Percentiles rank a stretch among this genome's conserved stretches.
These are phyloP conservation scores for Pestalotiopsis sp. DNA, from an alignment of 2,329 filamentous ascomycete species.

Conservation along the genomic window DNA sequence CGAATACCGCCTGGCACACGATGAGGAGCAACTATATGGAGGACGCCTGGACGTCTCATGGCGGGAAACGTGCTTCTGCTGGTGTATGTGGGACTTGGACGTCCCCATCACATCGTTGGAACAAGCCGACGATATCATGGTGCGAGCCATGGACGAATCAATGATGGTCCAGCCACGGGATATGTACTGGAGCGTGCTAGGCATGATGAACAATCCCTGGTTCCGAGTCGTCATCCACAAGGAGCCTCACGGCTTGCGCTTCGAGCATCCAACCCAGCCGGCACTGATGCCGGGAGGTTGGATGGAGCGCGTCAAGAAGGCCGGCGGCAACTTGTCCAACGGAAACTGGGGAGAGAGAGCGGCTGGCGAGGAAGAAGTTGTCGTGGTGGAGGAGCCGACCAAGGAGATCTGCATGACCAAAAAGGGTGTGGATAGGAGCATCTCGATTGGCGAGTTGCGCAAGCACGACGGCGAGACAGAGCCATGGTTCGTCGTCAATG, in stretches of 20 bases:
- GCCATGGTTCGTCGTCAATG: conserved; percentile 88
- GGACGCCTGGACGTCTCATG: conserved; percentile 80
- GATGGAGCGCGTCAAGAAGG: conserved; percentile 91
- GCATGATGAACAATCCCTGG: conserved; percentile 99
- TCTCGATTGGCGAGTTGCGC: conserved; percentile 73
- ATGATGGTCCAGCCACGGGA: conserved; percentile 87
- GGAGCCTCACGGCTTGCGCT: conserved; percentile 66
- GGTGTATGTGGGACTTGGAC: conserved; percentile 87
- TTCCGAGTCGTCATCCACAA: conserved; percentile 78
- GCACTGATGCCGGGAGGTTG: conserved; percentile 79
- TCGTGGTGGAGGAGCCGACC: conserved; percentile 48
- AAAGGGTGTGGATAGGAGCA: conserved; percentile 61
- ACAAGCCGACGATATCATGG: conserved; percentile 71
- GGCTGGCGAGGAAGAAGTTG: conserved; percentile 50
- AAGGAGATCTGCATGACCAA: conserved; percentile 80
- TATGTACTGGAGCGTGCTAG: conserved; percentile 94
- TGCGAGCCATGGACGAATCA: conserved; percentile 87
- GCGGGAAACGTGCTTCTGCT: conserved; percentile 84
- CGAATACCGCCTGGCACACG: conserved; percentile 68
- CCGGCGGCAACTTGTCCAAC: conserved; percentile 78
- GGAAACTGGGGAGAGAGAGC: conserved; percentile 82
- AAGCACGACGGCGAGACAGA: conserved; percentile 65
- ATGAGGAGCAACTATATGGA: conserved; percentile 69
- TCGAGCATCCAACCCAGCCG: conserved; percentile 89
- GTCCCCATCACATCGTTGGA: conserved; percentile 66